phyloP scores from a whole-genome alignment of 2,329 filamentous ascomycete species.

The Pseudogymnoascus pannorum region DNA sequence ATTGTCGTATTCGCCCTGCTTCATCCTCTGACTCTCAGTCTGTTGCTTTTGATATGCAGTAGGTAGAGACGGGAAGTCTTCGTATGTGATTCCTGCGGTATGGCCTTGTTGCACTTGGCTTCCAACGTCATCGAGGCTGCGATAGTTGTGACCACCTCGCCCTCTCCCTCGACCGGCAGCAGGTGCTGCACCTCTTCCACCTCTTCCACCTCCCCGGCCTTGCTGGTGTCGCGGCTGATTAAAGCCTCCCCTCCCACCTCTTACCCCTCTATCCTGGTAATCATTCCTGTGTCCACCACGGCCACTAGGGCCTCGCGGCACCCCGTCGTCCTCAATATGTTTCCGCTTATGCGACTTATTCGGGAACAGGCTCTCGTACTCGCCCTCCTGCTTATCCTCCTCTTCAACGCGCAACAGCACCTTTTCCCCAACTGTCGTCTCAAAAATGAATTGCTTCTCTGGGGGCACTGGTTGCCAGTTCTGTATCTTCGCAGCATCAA shows the following conservation, averaged over 20 bases:
- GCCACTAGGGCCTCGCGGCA: constrained; percentile 25
- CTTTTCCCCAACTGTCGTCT: constrained; percentile 81
- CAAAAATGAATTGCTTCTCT: constrained; percentile 67
- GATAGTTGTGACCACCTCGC: constrained; percentile 48
- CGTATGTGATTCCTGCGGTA: constrained; percentile 27
- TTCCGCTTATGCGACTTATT: constrained; percentile 56
- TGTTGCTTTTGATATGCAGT: constrained; percentile 29
- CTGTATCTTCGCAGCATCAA: constrained; percentile 73
- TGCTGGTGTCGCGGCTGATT: background rate
- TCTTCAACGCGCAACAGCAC: constrained; percentile 73
- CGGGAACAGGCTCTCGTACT: constrained; percentile 55
- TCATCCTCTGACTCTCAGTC: constrained; percentile 4
- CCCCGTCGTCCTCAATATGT: constrained; percentile 50
- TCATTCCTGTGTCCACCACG: constrained; percentile 28
- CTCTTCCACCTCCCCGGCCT: constrained; percentile 21
- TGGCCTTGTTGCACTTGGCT: constrained; percentile 26
- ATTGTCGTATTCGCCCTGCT: constrained; percentile 3
- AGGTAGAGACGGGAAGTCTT: constrained; percentile 30
- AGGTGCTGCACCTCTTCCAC: constrained; percentile 29
- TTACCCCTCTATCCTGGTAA: constrained; percentile 29
- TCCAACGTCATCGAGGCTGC: constrained; percentile 59
- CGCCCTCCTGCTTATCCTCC: constrained; percentile 54
- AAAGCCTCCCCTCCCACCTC: constrained; percentile 30
- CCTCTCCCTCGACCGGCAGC: constrained; percentile 37
- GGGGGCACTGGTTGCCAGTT: constrained; percentile 72